These are phyloP conservation scores for Pseudocercospora crystallina DNA, from an alignment of 2,329 filamentous ascomycete genomes.

Conservation along the genomic window DNA sequence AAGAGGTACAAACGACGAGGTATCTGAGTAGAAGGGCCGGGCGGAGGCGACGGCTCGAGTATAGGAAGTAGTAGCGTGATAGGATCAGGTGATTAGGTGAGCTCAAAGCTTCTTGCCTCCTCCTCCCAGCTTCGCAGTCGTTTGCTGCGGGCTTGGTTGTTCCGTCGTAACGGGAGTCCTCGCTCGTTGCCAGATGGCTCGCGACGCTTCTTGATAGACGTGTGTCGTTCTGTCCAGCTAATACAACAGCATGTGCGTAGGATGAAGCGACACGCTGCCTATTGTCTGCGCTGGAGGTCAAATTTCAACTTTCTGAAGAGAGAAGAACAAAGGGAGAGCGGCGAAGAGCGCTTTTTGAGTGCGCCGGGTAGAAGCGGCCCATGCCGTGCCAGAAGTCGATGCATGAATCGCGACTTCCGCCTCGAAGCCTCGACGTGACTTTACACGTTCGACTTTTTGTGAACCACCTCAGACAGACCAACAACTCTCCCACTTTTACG, in stretches of 20 bases:
- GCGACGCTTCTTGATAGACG: conserved; percentile 37
- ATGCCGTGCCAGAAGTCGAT: too few species aligned
- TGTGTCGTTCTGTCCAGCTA: conserved; percentile 50
- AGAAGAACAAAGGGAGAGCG: conserved; percentile 25
- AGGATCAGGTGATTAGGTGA: neutral
- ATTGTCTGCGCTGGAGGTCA: conserved; percentile 45
- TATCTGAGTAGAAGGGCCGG: neutral
- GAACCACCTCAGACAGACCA: too few species aligned
- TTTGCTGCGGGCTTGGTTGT: too few species aligned
- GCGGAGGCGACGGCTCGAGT: neutral
- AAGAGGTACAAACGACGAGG: neutral
- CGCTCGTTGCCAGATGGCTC: conserved; percentile 23
- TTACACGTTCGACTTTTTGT: too few species aligned
- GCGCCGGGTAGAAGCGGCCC: too few species aligned
- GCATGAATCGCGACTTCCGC: too few species aligned
- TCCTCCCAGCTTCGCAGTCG: neutral
- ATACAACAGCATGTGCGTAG: conserved; percentile 52
- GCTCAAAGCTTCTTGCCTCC: neutral
- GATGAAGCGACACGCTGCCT: conserved; percentile 23
- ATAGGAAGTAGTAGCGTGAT: conserved; percentile 1
- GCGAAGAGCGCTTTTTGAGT: conserved; percentile 1
- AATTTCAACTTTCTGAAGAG: conserved; percentile 55
- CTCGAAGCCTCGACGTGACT: too few species aligned
- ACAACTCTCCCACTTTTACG: too few species aligned
- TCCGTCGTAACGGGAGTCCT: conserved; percentile 35